Evolutionary conservation across 805 yeast species (phyloP), one percentile per base, ranked within the genome.

Genomic region (Wickerhamomyces alni): DNA sequence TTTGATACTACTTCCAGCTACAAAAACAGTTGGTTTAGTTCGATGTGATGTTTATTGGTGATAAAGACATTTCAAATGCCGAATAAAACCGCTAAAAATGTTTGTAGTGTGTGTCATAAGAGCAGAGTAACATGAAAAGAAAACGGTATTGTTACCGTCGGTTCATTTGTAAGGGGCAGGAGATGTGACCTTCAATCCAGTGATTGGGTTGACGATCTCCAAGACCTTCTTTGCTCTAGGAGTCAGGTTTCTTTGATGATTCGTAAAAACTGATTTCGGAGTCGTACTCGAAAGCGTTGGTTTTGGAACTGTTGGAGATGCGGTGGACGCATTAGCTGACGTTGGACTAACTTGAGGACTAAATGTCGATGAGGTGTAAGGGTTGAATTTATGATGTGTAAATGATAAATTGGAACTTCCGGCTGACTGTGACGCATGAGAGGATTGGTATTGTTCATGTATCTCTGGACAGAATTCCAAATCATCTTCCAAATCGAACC

Each of bases 391-490:
- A 52, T 70, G 72, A 43, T 61, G 57, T 3, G 57, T 51, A 40
- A 51, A 52, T 33, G 36, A 9, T 4, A 28, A 29, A n/a, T n/a
- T n/a, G n/a, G n/a, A n/a, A 24, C 11, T 21, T 33, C 30, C 28
- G 9, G 33, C 16, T 22, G 25, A 17, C 9, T 36, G 13, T 17
- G 53, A 16, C 58, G 52, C 11, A 44, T 47, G 40, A 26, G 49
- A 37, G 21, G 43, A 29, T 37, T 40, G 24, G 41, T 44, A 17
- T 3, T 25, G 17, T 12, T 46, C 47, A 18, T 68, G 71, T 28
- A 74, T 75, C 34, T 75, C 82, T 2, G 84, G 84, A 49, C 84
- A 77, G 46, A 77, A 77, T 55, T 77, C 82, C 50, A 77, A 54
- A 54, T 77, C 84, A 51, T 77, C 84, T 50, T 77, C 83, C 8